Evolutionary conservation across 192 early-diverging fungal genomes (phyloP), one percentile per base, ranked within the genome.

Genomic region (Coemansia javaensis): DNA sequence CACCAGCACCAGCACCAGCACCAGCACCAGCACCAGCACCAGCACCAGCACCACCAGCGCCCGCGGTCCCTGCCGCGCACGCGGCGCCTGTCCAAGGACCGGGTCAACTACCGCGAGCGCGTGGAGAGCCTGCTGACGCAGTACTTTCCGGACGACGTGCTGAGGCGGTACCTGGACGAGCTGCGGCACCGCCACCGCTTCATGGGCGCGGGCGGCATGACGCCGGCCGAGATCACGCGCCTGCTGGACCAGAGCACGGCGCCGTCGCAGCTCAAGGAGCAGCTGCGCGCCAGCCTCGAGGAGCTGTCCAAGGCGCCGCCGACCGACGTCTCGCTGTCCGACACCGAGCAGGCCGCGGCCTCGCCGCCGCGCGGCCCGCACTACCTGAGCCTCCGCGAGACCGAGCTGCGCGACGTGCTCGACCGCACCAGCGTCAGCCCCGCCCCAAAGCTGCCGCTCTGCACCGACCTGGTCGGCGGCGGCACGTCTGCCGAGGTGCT

Each of bases 161-260:
- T 75, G 32, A 28, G 50, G 16, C 50, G 53, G 55, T 75, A 75
- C 30, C 51, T 75, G 32, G 61, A 75, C 23, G 71, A 75, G 59
- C 64, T 75, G 42, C 63, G 65, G 5, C 71, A 61, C 9, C 63
- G 64, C 1, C 60, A 75, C 27, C 64, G 71, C 11, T 75, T 75
- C 33, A 75, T 75, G 31, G 71, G 71, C 20, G 23, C 56, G n/a
- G 60, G 65, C 17, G 69, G 62, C 3, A 73, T 73, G 62, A 65
- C 52, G 23, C 27, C 63, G 7, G 50, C 53, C 50, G 69, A 73
- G 36, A 65, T 73, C 15, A 31, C 63, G 22, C 51, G 57, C 50
- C 50, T 65, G 15, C 40, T 73, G 0, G 63, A 60, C 27, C 54
- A 65, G 27, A 61, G 49, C 0, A 73, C 57, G 0, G 44, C 69